Conservation (phyloP, 2,329 filamentous ascomycete species). For the Emergomyces africanus region DNA sequence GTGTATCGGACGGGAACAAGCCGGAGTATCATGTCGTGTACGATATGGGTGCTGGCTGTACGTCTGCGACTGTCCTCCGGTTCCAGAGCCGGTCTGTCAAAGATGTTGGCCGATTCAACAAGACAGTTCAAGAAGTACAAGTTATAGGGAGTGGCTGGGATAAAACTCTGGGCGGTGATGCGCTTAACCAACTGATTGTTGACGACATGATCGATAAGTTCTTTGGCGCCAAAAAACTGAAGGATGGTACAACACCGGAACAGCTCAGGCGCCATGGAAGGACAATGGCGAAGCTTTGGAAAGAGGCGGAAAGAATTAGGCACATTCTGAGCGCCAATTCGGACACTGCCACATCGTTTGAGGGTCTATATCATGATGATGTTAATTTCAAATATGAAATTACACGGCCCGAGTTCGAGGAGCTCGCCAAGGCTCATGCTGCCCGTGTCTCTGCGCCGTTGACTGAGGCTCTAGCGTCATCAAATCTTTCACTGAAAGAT, state of each 20-base stretch:
- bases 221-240: slow-evolving; percentile 49
- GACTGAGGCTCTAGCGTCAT: slow-evolving; percentile 58
- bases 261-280: slow-evolving; percentile 60
- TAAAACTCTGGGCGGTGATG: slow-evolving; percentile 74
- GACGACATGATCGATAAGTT: slow-evolving; percentile 80
- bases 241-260: slow-evolving; percentile 25
- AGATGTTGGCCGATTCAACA: slow-evolving; percentile 85
- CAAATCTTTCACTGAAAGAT: slow-evolving; percentile 60
- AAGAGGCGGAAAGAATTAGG: slow-evolving; percentile 75
- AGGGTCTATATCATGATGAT: slow-evolving; percentile 74
- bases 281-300: slow-evolving; percentile 78
- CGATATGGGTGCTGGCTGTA: slow-evolving; percentile 94
- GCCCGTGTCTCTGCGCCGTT: slow-evolving; percentile 58
- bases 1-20: slow-evolving; percentile 65
- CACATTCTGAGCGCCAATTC: slow-evolving; percentile 90
- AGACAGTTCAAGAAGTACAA: slow-evolving; percentile 91
- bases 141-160: slow-evolving; percentile 84
- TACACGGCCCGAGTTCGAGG: slow-evolving; percentile 66
- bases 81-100: slow-evolving; percentile 86
- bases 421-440: slow-evolving; percentile 55
- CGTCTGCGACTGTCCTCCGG: slow-evolving; percentile 75
- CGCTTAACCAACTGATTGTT: slow-evolving; percentile 75
- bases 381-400: slow-evolving; percentile 91
- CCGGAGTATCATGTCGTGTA: slow-evolving; percentile 89
- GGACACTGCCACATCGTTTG: slow-evolving; percentile 67